Evolutionary conservation across 805 yeast genomes (phyloP), one percentile per base, ranked within the genome.

Genomic region (Ogataea nitratoaversa): DNA sequence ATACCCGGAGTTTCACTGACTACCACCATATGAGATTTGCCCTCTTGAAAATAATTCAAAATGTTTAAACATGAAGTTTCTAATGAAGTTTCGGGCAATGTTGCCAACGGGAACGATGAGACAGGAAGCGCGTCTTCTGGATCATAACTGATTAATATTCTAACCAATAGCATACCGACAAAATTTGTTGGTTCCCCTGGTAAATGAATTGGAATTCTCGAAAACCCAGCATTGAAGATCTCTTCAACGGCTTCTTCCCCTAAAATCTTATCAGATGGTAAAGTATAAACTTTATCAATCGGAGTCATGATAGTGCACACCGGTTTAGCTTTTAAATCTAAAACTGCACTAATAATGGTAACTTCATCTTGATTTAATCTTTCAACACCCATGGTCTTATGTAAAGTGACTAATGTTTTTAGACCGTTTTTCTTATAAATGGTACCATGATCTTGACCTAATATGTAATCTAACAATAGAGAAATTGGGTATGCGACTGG

Each of bases 381-480:
- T 62, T 93, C 98, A 7, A 84, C 95, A 38, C 96, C 97, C 93
- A 90, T 88, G 17, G 95, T 87, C 54, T 84, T 79, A 61, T 91
- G 99, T 52, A 91, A 69, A 3, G 96, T 87, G 38, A 91, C 99
- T 52, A 91, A 73, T 2, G 97, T 87, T 65, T 93, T 91, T 55
- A 91, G 76, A 1, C 98, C 98, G 6, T 88, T 82, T 62, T 87
- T 88, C 60, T 87, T 88, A 67, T 91, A 91, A 30, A 91, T 78
- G 2, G 96, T 89, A 25, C 99, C 98, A 62, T 91, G 98, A 63
- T 88, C 96, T 66, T 91, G 95, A 40, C 99, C 99, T 27, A 91
- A 70, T 28, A 83, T 73, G 54, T 75, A 72, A 63, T 91, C 99
- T 49, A 91, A 72, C 28, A 91, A 68, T 44, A 78, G 55, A 1